Evolutionary conservation across 768 basidiomycete species (phyloP).

Genomic region (Boletus subparvulus): DNA sequence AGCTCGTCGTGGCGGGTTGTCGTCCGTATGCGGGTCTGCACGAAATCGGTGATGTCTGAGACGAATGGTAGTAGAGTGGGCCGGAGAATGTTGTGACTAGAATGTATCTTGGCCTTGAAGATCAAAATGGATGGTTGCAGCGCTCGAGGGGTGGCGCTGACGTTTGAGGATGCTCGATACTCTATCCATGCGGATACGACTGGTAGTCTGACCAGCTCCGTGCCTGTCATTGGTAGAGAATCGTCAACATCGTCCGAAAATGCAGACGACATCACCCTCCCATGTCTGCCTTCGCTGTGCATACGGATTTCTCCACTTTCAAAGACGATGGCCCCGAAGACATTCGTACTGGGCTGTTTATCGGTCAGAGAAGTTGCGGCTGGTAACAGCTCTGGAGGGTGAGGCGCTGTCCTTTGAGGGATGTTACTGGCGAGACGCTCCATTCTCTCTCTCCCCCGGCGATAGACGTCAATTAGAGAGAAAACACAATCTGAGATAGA

Average conservation of each 20-base stretch:
- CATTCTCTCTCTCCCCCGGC: conserved; percentile 75
- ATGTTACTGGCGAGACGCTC: conserved; percentile 59
- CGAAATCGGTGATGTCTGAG: conserved; percentile 64
- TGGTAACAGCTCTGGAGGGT: conserved; percentile 5
- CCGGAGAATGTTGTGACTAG: conserved; percentile 80
- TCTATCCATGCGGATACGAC: conserved; percentile 81
- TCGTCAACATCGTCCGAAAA: conserved; percentile 51
- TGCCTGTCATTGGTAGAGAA: conserved; percentile 44
- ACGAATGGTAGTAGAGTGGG: conserved; percentile 86
- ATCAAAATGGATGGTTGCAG: conserved; percentile 60
- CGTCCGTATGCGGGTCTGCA: conserved; percentile 70
- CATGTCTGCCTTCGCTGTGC: conserved; percentile 50
- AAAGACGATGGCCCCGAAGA: conserved; percentile 71
- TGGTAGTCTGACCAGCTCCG: conserved; percentile 72
- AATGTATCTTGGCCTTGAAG: conserved; percentile 87
- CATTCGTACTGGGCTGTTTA: conserved; percentile 50
- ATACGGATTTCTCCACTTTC: conserved; percentile 82
- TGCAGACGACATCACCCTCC: conserved; percentile 36
- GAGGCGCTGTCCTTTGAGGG: conserved; percentile 36
- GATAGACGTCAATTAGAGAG: conserved; percentile 84
- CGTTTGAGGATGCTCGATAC: conserved; percentile 59
- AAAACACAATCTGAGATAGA: conserved; percentile 75
- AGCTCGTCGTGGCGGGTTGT: conserved; percentile 32
- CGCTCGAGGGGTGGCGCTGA: conserved; percentile 36
- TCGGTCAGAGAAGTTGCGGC: conserved; percentile 5